Base-by-base conservation (phyloP, 1,284 basidiomycete genomes). In the Ustilago cynodontis region DNA sequence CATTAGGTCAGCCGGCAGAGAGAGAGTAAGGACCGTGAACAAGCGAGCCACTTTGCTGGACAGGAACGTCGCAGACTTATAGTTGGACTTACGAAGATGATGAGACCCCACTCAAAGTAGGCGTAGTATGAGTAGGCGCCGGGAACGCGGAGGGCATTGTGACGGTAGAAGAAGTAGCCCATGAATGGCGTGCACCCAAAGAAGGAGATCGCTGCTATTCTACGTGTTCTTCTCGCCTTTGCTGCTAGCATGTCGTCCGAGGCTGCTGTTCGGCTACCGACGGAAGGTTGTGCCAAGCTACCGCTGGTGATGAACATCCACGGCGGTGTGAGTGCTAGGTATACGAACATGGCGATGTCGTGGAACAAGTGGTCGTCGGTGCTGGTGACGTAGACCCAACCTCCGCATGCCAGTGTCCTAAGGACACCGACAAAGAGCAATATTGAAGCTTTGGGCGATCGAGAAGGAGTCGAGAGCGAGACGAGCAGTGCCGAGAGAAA, bases 331-430 rank as follows among this genome's bases (percentile, higher is more conserved):
- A 86, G 71, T 6, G 82, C 75, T 13, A 87, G 78, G 68, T 87
- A 87, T 26, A 89, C 84, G 71, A 95, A 92, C 94, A 98, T 97
- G 83, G 92, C 91, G 24, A 95, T 87, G 86, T 97, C 94, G 86
- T 98, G 94, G 18, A 90, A 88, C 81, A 93, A 91, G 78, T 93
- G 92, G 85, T 93, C 89, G 81, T 94, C 93, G 39, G 87, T 90
- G 5, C 92, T 87, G 1, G 95, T 96, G 80, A 97, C 91, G 82
- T 92, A 97, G 51, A 96, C 93, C 94, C 94, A 98, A 28, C 94
- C 94, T 28, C 92, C 94, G 78, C 94, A 97, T 6, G 91, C 90
- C 24, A 97, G 86, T 0, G 94, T 95, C 70, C 94, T 89, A 28
- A 93, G 83, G 16, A 94, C 75, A 0, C 94, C 94, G 31, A 89